Evolutionary conservation across 805 yeast species (phyloP).

Genomic region (Ogataea nonfermentans): DNA sequence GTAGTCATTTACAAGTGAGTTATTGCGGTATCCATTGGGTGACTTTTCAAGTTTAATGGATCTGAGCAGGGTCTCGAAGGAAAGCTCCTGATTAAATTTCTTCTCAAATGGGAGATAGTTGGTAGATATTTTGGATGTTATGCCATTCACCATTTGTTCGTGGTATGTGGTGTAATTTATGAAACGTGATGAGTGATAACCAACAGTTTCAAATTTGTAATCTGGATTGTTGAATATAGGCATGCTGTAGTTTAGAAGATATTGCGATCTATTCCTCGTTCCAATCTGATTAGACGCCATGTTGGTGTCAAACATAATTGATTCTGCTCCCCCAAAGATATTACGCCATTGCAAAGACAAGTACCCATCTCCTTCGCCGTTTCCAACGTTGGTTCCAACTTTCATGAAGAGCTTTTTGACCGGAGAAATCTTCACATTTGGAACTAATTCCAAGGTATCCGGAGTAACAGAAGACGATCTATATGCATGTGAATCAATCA

Average conservation of each 20-base stretch:
- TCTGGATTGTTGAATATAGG: constrained; percentile 45
- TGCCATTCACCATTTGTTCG: constrained; percentile 43
- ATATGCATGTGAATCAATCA: constrained; percentile 25
- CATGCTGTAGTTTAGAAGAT: constrained; percentile 45
- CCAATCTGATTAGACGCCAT: constrained; percentile 43
- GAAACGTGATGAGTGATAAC: constrained; percentile 42
- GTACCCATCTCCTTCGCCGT: constrained; percentile 96
- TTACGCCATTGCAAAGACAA: constrained; percentile 65
- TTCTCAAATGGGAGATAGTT: constrained; percentile 31
- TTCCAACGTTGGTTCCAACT: constrained; percentile 94
- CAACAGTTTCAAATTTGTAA: constrained; percentile 39
- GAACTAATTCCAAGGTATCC: constrained; percentile 28
- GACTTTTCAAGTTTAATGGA: constrained; percentile 31
- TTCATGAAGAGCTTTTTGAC: constrained; percentile 73
- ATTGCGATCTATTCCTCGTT: constrained; percentile 48
- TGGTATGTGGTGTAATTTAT: constrained; percentile 48
- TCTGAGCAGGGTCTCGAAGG: constrained; percentile 44
- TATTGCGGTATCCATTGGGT: constrained; percentile 27
- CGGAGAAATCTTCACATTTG: constrained; percentile 42
- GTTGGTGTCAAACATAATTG: constrained; percentile 45
- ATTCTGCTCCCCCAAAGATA: constrained; percentile 58
- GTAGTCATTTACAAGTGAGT: constrained; percentile 33
- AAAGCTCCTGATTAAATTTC: constrained; percentile 46
- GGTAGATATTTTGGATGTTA: constrained; percentile 41
- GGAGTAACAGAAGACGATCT: constrained; percentile 18